These are phyloP conservation scores for Adenanthera pavonina DNA, from an alignment of 306 rosid species.

Conservation along the genomic window DNA sequence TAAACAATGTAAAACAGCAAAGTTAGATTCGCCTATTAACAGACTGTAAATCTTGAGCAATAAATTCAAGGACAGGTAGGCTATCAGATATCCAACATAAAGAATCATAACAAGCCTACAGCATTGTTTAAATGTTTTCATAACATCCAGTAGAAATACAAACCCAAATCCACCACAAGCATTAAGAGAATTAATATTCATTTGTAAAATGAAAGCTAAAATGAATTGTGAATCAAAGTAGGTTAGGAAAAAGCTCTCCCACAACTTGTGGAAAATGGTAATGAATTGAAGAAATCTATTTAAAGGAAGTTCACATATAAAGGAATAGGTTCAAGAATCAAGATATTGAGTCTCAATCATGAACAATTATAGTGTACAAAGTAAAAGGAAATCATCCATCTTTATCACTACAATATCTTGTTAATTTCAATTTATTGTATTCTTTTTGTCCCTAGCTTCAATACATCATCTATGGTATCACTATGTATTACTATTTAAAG, in stretches of 20 bases:
- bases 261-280: neutral
- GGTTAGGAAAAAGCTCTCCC: neutral
- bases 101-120: neutral
- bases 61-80: neutral
- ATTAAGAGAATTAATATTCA: neutral
- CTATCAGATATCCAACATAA: neutral
- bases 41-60: slow-evolving; percentile 4
- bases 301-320: neutral
- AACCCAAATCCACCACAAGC: neutral
- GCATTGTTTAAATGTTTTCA: neutral
- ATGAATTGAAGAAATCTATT: neutral
- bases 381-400: neutral
- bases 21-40: neutral
- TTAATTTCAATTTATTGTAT: neutral
- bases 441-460: neutral
- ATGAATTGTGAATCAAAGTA: neutral
- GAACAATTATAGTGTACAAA: neutral
- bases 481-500: neutral
- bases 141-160: neutral
- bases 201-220: neutral
- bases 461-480: too few relatives aligned
- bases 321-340: neutral
- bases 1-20: neutral
- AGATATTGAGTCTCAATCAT: neutral
- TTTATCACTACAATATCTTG: neutral